Percentiles rank a stretch among this genome's conserved stretches.
These are phyloP conservation scores for Boletus bicolor DNA, from an alignment of 768 basidiomycete species.

Conservation along the genomic window DNA sequence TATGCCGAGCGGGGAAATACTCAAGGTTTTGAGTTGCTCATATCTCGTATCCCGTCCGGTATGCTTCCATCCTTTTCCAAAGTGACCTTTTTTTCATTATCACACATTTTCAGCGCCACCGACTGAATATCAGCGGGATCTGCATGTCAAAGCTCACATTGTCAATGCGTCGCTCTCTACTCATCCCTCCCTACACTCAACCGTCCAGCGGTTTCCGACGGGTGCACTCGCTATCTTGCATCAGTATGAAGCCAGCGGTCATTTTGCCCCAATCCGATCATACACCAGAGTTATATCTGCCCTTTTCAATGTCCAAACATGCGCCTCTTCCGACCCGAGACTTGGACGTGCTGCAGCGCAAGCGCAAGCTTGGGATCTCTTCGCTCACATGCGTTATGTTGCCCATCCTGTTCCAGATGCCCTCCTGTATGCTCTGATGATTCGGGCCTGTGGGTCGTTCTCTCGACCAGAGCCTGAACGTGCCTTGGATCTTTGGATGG, in stretches of 20 bases:
- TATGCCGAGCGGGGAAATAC: conserved; percentile 49
- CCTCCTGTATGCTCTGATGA: conserved; percentile 79
- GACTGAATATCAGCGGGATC: conserved; percentile 58
- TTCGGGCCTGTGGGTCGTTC: conserved; percentile 71
- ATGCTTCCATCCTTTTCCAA: conserved; percentile 7
- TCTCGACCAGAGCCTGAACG: conserved; percentile 77
- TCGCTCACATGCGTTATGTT: conserved; percentile 93
- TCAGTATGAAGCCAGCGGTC: conserved; percentile 59
- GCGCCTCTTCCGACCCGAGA: conserved; percentile 18
- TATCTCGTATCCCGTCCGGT: conserved; percentile 46
- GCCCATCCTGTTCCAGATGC: conserved; percentile 80
- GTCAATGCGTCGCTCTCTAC: conserved; percentile 2
- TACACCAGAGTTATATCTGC: conserved; percentile 68
- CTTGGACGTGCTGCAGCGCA: conserved; percentile 45
- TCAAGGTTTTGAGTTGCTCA: conserved; percentile 42
- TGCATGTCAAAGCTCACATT: conserved; percentile 70
- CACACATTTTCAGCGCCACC: conserved; percentile 31
- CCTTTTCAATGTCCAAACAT: conserved; percentile 47
- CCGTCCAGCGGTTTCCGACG: conserved; percentile 46
- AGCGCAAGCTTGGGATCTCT: conserved; percentile 91
- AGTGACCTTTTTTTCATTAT: background rate
- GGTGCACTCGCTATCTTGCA: conserved; percentile 68
- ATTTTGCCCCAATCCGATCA: conserved; percentile 66
- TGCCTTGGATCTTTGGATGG: conserved; percentile 88
- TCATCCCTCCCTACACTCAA: conserved; percentile 20